Evolutionary conservation across 176 grass and related monocot species (phyloP), one percentile per base, ranked within the genome.

Genomic region (Juncus effusus): DNA sequence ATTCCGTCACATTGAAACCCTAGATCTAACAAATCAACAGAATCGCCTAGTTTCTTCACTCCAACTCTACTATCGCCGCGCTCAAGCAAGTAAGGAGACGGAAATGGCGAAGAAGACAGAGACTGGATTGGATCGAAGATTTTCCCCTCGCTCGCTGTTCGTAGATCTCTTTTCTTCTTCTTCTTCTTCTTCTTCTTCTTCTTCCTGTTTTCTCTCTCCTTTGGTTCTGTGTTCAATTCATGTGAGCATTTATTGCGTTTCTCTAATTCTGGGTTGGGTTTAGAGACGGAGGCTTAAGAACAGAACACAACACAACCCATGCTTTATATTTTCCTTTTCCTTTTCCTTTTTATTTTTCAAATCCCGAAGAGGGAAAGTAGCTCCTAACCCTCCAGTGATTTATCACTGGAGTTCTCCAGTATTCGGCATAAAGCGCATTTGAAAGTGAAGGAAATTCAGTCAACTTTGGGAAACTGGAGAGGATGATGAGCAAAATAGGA

Each of bases 221-320:
- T 59, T 35, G 40, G 53, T 58, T 7, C 67, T 72, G 36, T 72
- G 63, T 64, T 65, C 45, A 50, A 60, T 77, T 69, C 51, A 56
- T 51, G 63, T 69, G 61, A 16, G 75, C 75, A 68, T 77, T 67
- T 68, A 77, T 77, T 67, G 62, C 62, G 53, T 40, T 60, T 77
- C 63, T 59, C 63, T 59, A 61, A 77, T 69, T 69, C 40, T n/a
- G 63, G 19, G 19, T 28, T 65, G 75, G 44, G 62, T 67, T 77
- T 68, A 68, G 55, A 74, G 75, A 72, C 54, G 54, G 51, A 3
- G 47, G 42, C 36, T 57, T 70, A 70, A 56, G 51, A 10, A 53
- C 15, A 45, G 42, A n/a, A 28, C 19, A 28, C 19, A 28, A 28
- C 19, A 28, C 19, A 28, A 28, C 19, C 19, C 19, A 38, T 16